These are phyloP conservation scores for Hemisphaericaspora xylofermentans DNA, from an alignment of 1,139 yeast species.

Conservation along the genomic window DNA sequence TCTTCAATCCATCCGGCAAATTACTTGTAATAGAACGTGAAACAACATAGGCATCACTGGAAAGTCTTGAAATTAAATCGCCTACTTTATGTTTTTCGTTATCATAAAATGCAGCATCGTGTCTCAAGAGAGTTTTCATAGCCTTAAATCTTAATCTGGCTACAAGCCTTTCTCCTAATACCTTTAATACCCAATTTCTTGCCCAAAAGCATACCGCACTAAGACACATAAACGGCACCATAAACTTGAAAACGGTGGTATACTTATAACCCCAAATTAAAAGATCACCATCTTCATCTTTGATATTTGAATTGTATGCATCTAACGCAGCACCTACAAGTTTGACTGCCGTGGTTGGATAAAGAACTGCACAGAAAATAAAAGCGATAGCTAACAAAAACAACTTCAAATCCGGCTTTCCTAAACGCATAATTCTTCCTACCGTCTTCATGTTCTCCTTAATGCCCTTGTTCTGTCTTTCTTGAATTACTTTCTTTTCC, in stretches of 20 bases:
- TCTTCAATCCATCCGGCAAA: slow-evolving; percentile 50
- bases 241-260: slow-evolving; percentile 39
- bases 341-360: slow-evolving; percentile 47
- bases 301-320: slow-evolving; percentile 37
- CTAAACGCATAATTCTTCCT: slow-evolving; percentile 37
- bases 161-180: slow-evolving; percentile 43
- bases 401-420: slow-evolving; percentile 40
- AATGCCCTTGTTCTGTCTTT: slow-evolving; percentile 27
- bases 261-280: slow-evolving; percentile 49
- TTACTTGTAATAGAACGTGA: slow-evolving; percentile 46
- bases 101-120: slow-evolving; percentile 52
- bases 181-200: slow-evolving; percentile 46
- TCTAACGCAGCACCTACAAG: slow-evolving; percentile 50
- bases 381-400: slow-evolving; percentile 43
- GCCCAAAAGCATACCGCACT: slow-evolving; percentile 53
- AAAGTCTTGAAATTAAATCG: slow-evolving; percentile 51
- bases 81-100: slow-evolving; percentile 55
- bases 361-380: slow-evolving; percentile 46
- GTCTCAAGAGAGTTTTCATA: slow-evolving; percentile 50
- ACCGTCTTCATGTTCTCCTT: slow-evolving; percentile 38
- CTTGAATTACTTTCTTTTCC: slow-evolving; percentile 28
- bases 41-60: slow-evolving; percentile 56
- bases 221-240: slow-evolving; percentile 48
- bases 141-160: slow-evolving; percentile 49
- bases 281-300: slow-evolving; percentile 41